Evolutionary conservation across 257 asterid species (phyloP).

Genomic region (Knoxia roxburghii): DNA sequence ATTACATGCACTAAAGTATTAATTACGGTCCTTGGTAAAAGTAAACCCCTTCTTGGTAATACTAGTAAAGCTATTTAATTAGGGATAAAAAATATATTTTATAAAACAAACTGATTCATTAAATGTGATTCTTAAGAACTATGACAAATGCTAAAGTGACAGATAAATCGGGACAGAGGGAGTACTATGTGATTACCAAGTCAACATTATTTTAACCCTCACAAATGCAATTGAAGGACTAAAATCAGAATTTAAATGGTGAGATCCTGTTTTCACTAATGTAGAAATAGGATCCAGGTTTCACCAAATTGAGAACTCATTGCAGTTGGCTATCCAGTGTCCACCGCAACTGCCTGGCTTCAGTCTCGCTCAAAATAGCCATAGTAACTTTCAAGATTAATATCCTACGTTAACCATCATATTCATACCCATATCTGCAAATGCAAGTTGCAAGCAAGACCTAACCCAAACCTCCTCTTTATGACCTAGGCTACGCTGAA

Average conservation of each 20-base stretch:
- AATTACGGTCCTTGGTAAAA: too few relatives aligned
- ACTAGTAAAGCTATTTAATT: too few relatives aligned
- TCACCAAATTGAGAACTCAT: neutral
- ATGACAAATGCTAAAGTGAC: too few relatives aligned
- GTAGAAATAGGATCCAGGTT: neutral
- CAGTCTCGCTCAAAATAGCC: neutral
- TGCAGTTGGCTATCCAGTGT: neutral
- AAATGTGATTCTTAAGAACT: too few relatives aligned
- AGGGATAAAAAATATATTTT: too few relatives aligned
- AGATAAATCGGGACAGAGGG: too few relatives aligned
- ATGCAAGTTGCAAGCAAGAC: conserved; percentile 13
- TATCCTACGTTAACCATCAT: neutral
- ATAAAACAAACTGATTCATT: too few relatives aligned
- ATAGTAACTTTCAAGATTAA: neutral
- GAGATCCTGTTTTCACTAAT: neutral
- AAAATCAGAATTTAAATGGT: neutral
- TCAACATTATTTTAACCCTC: neutral
- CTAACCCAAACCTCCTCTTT: conserved; percentile 2
- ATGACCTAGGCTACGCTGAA: neutral
- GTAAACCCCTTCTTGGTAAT: too few relatives aligned
- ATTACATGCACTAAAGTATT: too few relatives aligned
- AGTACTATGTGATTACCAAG: too few relatives aligned
- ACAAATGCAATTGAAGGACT: neutral
- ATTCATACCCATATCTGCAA: conserved; percentile 8
- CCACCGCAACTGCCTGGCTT: neutral